These are phyloP conservation scores for Deuterostichococcus epilithicus DNA, from an alignment of 139 green algal genomes.

Conservation along the genomic window DNA sequence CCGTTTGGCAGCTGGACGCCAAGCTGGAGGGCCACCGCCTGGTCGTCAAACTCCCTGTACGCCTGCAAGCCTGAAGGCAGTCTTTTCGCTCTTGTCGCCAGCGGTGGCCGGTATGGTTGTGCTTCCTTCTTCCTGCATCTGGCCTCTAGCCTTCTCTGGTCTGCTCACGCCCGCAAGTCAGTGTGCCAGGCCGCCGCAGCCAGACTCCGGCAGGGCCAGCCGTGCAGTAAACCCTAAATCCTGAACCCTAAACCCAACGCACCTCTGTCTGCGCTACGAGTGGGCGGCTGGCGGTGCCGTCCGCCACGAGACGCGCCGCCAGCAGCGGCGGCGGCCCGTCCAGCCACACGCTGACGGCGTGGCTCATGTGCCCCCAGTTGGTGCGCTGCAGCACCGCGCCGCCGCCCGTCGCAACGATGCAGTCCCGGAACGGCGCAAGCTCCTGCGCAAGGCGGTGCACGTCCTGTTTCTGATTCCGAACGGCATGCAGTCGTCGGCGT, in stretches of 20 bases:
- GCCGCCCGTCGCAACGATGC: constrained; percentile 81
- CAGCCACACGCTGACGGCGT: constrained; percentile 81
- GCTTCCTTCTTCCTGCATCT: not conserved
- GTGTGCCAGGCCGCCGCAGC: not conserved
- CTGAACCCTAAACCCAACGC: not conserved
- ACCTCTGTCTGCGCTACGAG: constrained; percentile 42
- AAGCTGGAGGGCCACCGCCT: not conserved
- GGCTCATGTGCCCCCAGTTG: constrained; percentile 91
- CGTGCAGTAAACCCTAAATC: not conserved
- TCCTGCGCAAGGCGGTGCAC: constrained; percentile 45
- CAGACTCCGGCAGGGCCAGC: not conserved
- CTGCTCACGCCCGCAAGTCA: not conserved
- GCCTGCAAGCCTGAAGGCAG: too few relatives aligned
- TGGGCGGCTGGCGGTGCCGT: constrained; percentile 67
- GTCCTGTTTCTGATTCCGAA: too few relatives aligned
- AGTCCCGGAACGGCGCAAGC: constrained; percentile 70
- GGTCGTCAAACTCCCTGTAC: not conserved
- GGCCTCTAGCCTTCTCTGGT: not conserved
- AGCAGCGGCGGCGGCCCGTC: constrained; percentile 63
- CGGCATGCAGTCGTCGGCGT: too few relatives aligned
- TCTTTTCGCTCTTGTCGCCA: not conserved
- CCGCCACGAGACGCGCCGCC: constrained; percentile 51
- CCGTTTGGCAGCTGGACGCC: not conserved
- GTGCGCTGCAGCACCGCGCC: constrained; percentile 59
- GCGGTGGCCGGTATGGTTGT: not conserved